These are phyloP conservation scores for Wickerhamomyces rabaulensis DNA, from an alignment of 805 yeast species.

Conservation along the genomic window DNA sequence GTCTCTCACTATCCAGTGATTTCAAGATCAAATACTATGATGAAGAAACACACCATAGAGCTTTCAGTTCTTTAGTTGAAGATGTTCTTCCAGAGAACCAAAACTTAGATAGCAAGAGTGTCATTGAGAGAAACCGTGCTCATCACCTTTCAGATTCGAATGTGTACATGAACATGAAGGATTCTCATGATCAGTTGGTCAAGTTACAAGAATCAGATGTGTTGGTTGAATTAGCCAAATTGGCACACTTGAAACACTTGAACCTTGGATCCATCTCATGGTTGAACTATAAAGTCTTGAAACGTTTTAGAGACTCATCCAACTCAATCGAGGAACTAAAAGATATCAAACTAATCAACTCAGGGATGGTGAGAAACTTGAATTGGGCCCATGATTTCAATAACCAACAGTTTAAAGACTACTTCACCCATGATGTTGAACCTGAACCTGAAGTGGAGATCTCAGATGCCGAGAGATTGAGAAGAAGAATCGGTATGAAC, in stretches of 20 bases:
- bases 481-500: slow-evolving; percentile 22
- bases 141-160: slow-evolving; percentile 18
- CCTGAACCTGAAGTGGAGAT: slow-evolving; percentile 5
- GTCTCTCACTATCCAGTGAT: slow-evolving; percentile 61
- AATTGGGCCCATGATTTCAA: slow-evolving; percentile 36
- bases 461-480: slow-evolving; percentile 1
- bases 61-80: slow-evolving; percentile 18
- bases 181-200: slow-evolving; percentile 13
- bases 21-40: slow-evolving; percentile 38
- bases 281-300: slow-evolving; percentile 36
- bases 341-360: slow-evolving; percentile 36
- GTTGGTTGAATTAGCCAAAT: slow-evolving; percentile 23
- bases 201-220: slow-evolving; percentile 21
- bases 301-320: slow-evolving; percentile 23
- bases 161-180: slow-evolving; percentile 19
- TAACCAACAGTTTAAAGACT: slow-evolving; percentile 10
- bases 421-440: slow-evolving; percentile 15
- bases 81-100: slow-evolving; percentile 11
- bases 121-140: not conserved
- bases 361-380: slow-evolving; percentile 45
- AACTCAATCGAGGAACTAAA: slow-evolving; percentile 14
- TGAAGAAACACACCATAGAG: not conserved
- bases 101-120: not conserved
- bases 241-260: slow-evolving; percentile 31
- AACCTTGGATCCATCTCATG: slow-evolving; percentile 40